Percentiles rank a stretch among this genome's conserved stretches.
phyloP scores from a whole-genome alignment of 371 early-diverging fungal genomes.

The Cokeromyces recurvatus region DNA sequence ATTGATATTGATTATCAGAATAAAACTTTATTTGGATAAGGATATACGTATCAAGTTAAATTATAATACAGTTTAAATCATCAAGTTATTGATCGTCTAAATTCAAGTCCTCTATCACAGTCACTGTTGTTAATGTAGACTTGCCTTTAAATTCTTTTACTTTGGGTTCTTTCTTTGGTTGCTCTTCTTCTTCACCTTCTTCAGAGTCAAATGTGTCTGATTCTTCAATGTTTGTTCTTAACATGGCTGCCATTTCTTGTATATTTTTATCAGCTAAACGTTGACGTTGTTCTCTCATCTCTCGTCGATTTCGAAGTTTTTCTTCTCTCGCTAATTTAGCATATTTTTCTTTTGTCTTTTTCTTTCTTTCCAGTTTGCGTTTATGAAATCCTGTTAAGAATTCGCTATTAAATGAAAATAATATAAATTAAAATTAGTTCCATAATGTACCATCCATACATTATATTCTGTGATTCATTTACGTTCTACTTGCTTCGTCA shows the following conservation, averaged over 20 bases:
- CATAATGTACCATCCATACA: neutral
- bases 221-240: conserved; percentile 15
- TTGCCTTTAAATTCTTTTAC: conserved; percentile 55
- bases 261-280: conserved; percentile 40
- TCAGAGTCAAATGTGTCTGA: conserved; percentile 32
- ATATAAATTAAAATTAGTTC: too few species aligned
- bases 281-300: conserved; percentile 39
- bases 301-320: conserved; percentile 49
- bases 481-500: conserved; percentile 61
- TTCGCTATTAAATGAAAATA: conserved; percentile 33
- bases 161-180: conserved; percentile 25
- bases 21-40: too few species aligned
- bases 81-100: conserved; percentile 35
- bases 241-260: conserved; percentile 39
- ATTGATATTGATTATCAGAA: too few species aligned
- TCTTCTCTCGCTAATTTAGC: conserved; percentile 52
- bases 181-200: conserved; percentile 26
- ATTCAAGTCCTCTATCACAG: conserved; percentile 68
- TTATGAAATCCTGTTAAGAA: conserved; percentile 82
- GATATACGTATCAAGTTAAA: too few species aligned
- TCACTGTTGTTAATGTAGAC: conserved; percentile 64
- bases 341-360: conserved; percentile 51
- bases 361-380: conserved; percentile 69
- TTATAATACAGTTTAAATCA: too few species aligned
- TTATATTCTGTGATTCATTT: conserved; percentile 8